Evolutionary conservation across 192 early-diverging fungal genomes (phyloP).

Genomic region (Paraglomus occultum): DNA sequence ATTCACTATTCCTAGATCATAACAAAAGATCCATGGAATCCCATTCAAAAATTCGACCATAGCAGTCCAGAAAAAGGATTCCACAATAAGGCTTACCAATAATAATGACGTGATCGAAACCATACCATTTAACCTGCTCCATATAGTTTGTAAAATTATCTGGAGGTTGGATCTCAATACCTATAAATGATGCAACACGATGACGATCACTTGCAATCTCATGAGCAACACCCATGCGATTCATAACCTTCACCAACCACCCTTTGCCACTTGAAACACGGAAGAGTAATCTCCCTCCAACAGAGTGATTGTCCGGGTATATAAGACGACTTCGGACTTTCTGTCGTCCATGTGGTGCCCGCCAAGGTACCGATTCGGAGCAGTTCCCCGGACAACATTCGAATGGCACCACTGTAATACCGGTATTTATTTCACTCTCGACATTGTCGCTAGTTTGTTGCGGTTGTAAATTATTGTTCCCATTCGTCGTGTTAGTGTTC

Average conservation of each 20-base stretch:
- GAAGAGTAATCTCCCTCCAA: too few species aligned
- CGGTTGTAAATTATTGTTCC: neutral
- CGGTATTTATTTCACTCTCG: neutral
- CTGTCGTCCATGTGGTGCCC: too few species aligned
- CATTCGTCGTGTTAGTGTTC: neutral
- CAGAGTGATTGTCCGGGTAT: too few species aligned
- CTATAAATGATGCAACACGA: constrained; percentile 1
- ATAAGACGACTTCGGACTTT: too few species aligned
- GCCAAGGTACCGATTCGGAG: neutral
- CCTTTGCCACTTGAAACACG: too few species aligned
- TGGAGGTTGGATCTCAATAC: too few species aligned
- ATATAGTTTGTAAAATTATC: neutral
- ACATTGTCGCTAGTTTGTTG: constrained; percentile 12
- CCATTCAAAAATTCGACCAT: neutral
- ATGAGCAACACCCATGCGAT: too few species aligned
- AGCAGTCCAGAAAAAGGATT: constrained; percentile 8
- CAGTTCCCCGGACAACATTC: constrained; percentile 1
- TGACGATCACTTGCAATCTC: too few species aligned
- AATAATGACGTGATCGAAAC: constrained; percentile 8
- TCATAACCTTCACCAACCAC: too few species aligned
- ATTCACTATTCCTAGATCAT: too few species aligned
- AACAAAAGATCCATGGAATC: neutral
- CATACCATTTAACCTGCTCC: neutral
- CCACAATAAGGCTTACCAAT: neutral
- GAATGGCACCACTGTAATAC: constrained; percentile 3